phyloP scores from a whole-genome alignment of 2,329 filamentous ascomycete genomes.

The Fusarium sp. region DNA sequence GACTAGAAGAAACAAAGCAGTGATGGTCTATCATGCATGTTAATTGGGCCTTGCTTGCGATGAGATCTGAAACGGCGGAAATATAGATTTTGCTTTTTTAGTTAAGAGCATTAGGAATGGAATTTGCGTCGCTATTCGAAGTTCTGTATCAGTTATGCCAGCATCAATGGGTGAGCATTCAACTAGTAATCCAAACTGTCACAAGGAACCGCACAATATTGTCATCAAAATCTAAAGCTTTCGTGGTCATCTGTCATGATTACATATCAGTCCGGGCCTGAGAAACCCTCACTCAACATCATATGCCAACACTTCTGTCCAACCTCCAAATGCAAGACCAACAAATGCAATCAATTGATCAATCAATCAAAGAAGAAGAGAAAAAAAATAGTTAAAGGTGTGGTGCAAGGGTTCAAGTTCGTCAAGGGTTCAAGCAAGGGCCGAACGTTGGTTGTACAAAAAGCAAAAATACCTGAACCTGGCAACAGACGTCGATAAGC shows the following conservation, averaged over 20 bases:
- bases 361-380: not conserved
- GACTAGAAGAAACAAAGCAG: slow-evolving; percentile 6
- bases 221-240: slow-evolving; percentile 1
- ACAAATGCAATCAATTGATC: not conserved
- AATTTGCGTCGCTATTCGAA: not conserved
- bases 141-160: not conserved
- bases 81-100: slow-evolving; percentile 3
- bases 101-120: not conserved
- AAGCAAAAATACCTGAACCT: slow-evolving; percentile 2
- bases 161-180: not conserved
- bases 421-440: slow-evolving; percentile 17
- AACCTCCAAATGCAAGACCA: not conserved
- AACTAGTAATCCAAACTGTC: not conserved
- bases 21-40: not conserved
- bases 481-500: not conserved
- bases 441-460: slow-evolving; percentile 1
- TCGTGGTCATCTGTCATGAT: not conserved
- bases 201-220: not conserved
- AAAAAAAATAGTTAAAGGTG: slow-evolving; percentile 11
- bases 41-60: not conserved
- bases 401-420: slow-evolving; percentile 9
- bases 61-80: slow-evolving; percentile 15
- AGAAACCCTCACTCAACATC: slow-evolving; percentile 3
- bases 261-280: slow-evolving; percentile 8
- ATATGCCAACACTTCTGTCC: slow-evolving; percentile 14